phyloP scores from a whole-genome alignment of 257 asterid genomes.

The Penstemon barbatus region DNA sequence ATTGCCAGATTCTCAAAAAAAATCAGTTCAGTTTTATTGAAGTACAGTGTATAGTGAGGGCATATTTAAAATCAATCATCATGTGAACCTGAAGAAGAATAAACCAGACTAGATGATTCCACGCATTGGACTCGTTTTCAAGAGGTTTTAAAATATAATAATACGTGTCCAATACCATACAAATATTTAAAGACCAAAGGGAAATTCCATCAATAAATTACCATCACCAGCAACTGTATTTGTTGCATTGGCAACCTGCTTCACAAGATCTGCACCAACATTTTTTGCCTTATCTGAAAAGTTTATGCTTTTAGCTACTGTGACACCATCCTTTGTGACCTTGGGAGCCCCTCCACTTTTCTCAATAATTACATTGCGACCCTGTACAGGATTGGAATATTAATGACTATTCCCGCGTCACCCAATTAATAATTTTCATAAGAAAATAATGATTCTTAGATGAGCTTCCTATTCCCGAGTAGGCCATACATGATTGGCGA shows the following conservation, averaged over 20 bases:
- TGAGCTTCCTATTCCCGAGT: background rate
- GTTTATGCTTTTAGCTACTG: conserved; percentile 85
- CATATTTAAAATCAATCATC: conserved; percentile 4
- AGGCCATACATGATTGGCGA: background rate
- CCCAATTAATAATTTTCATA: conserved; percentile 7
- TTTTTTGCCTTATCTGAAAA: conserved; percentile 71
- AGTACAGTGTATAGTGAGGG: background rate
- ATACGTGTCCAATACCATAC: background rate
- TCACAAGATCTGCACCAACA: conserved; percentile 86
- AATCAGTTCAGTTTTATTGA: background rate
- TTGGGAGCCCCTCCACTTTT: conserved; percentile 54
- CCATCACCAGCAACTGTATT: conserved; percentile 92
- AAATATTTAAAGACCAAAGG: conserved; percentile 4
- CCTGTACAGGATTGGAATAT: conserved; percentile 47
- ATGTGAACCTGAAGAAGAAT: conserved; percentile 11
- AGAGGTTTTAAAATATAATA: conserved; percentile 10
- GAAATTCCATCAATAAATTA: conserved; percentile 35
- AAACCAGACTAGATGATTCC: background rate
- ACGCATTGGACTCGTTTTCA: background rate
- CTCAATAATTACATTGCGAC: conserved; percentile 76
- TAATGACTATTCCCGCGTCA: conserved; percentile 14
- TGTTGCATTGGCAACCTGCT: conserved; percentile 89
- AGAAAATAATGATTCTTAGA: conserved; percentile 1
- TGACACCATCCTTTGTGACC: conserved; percentile 90
- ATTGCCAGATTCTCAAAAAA: background rate